Evolutionary conservation across 352 stramenopile species (phyloP).

Genomic region (Phytophthora kernoviae): DNA sequence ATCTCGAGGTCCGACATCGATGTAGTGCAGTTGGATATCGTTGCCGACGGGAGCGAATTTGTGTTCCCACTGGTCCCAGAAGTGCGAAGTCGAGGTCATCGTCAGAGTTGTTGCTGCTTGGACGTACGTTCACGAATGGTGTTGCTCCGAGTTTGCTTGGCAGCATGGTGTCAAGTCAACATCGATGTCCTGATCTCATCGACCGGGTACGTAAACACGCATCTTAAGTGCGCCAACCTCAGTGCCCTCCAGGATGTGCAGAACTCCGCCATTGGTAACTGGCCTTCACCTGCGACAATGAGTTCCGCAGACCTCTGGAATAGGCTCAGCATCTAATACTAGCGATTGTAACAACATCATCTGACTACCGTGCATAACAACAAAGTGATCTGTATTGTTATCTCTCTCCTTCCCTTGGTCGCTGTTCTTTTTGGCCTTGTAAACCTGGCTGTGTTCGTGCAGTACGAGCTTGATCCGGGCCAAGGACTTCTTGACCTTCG

Average conservation of each 20-base stretch:
- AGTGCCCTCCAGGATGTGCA: neutral
- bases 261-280: neutral
- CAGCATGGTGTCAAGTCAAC: neutral
- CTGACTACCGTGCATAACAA: no score
- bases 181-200: neutral
- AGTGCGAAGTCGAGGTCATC: constrained; percentile 3
- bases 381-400: no score
- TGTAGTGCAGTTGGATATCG: constrained; percentile 59
- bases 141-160: neutral
- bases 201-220: neutral
- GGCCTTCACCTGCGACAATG: no score
- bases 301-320: no score
- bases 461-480: constrained; percentile 88
- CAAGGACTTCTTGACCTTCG: constrained; percentile 89
- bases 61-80: constrained; percentile 27
- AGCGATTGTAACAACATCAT: no score
- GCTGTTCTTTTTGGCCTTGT: constrained; percentile 66
- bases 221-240: neutral
- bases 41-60: constrained; percentile 19
- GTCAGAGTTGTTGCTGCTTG: constrained; percentile 1
- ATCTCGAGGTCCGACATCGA: constrained; percentile 58
- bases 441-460: constrained; percentile 81
- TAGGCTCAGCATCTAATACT: no score
- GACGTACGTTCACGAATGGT: neutral
- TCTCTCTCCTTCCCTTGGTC: no score